A percentile compares a stretch with the other conserved stretches of the same genome.
phyloP scores from a whole-genome alignment of 768 basidiomycete species.

The Epithele typhae region DNA sequence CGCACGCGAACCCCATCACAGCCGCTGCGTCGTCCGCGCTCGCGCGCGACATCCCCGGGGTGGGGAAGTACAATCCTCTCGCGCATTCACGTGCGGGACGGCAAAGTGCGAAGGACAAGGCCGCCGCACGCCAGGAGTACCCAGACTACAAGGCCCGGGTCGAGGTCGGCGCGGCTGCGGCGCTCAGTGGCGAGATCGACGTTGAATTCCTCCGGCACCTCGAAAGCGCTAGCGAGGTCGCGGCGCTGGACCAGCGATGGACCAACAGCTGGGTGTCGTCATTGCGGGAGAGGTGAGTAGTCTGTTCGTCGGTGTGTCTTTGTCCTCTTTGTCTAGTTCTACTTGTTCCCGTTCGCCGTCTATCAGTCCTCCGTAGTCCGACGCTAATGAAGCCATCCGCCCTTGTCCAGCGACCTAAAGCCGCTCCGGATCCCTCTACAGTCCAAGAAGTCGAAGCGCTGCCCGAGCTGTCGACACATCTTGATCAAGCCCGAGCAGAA shows the following conservation, averaged over 20 bases:
- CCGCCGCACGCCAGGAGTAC: conserved; percentile 72
- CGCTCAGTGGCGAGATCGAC: conserved; percentile 58
- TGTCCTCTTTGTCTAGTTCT: too few relatives aligned
- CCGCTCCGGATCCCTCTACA: conserved; percentile 90
- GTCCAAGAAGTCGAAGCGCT: conserved; percentile 93
- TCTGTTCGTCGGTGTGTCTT: too few relatives aligned
- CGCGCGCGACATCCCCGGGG: conserved; percentile 81
- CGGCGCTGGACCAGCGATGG: conserved; percentile 78
- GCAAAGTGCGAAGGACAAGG: conserved; percentile 54
- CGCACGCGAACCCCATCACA: conserved; percentile 78
- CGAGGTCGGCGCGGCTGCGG: conserved; percentile 54
- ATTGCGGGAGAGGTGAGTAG: conserved; percentile 56
- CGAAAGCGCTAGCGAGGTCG: conserved; percentile 58
- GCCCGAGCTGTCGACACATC: conserved; percentile 90
- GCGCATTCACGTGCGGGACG: conserved; percentile 43
- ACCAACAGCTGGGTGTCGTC: conserved; percentile 72
- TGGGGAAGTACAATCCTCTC: conserved; percentile 71
- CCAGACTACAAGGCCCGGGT: conserved; percentile 70
- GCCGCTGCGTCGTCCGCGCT: conserved; percentile 87
- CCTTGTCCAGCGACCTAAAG: conserved; percentile 58
- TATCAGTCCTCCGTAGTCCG: too few relatives aligned
- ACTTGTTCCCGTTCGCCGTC: too few relatives aligned
- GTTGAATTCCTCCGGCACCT: conserved; percentile 66
- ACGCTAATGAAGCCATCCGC: too few relatives aligned
- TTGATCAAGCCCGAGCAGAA: conserved; percentile 99